phyloP scores from a whole-genome alignment of 2,329 filamentous ascomycete species.

The Fonsecaea erecta region DNA sequence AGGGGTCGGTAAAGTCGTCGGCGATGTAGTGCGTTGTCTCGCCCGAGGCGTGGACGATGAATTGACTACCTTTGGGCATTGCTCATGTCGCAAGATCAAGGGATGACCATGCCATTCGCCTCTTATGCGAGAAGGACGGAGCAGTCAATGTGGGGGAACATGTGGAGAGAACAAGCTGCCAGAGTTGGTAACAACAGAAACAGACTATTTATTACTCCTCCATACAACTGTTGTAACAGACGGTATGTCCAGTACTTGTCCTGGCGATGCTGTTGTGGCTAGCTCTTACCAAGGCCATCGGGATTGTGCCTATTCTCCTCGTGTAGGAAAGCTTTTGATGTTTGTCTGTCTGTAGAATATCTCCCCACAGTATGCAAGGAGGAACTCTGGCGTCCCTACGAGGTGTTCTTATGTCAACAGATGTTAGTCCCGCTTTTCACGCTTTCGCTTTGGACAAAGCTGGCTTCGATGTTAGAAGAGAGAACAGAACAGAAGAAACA shows the following conservation, averaged over 20 bases:
- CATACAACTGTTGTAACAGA: not conserved
- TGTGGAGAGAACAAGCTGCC: not conserved
- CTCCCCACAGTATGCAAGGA: no score
- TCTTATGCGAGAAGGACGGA: not conserved
- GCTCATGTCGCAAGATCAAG: not conserved
- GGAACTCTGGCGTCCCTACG: no score
- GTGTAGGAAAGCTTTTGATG: no score
- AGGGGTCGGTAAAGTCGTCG: conserved; percentile 24
- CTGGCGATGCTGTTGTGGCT: no score
- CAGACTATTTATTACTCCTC: not conserved
- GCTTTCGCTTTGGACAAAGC: not conserved
- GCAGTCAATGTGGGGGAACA: not conserved
- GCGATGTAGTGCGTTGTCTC: conserved; percentile 22
- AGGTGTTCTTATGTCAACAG: no score
- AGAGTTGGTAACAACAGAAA: not conserved
- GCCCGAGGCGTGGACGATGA: conserved; percentile 22
- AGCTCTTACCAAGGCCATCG: no score
- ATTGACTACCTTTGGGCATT: conserved; percentile 8
- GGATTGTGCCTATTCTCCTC: no score
- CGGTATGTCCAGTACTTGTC: no score
- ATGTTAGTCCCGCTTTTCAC: not conserved
- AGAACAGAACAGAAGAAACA: no score
- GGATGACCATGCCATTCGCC: not conserved
- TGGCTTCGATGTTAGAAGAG: not conserved
- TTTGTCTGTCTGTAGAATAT: no score